Evolutionary conservation across 129 eudicot genomes (phyloP).

Genomic region (Pulicaria dysenterica): DNA sequence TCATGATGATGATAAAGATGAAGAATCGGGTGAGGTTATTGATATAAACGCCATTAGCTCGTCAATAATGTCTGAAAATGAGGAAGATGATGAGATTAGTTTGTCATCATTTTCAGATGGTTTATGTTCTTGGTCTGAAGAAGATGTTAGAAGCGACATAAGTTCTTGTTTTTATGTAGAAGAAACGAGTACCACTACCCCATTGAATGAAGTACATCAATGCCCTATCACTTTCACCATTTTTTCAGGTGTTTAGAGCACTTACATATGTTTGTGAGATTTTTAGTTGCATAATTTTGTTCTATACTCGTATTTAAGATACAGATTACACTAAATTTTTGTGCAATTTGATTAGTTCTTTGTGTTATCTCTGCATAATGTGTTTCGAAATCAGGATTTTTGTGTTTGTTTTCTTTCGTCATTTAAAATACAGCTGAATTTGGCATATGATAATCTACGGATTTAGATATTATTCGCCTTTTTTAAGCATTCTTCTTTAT

Average conservation of each 20-base stretch:
- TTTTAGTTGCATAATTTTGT: slow-evolving; percentile 1
- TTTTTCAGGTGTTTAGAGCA: slow-evolving; percentile 40
- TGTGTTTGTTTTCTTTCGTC: not conserved
- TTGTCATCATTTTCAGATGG: slow-evolving; percentile 42
- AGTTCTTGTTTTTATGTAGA: slow-evolving; percentile 33
- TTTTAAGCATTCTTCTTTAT: slow-evolving; percentile 10
- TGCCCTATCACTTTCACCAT: slow-evolving; percentile 42
- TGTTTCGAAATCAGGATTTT: slow-evolving; percentile 1
- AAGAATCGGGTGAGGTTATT: slow-evolving; percentile 31
- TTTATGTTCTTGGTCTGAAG: slow-evolving; percentile 39
- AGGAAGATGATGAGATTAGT: slow-evolving; percentile 46
- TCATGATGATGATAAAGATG: slow-evolving; percentile 13
- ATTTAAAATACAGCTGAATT: not conserved
- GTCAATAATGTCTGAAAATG: slow-evolving; percentile 33
- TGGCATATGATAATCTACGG: slow-evolving; percentile 13
- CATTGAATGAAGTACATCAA: slow-evolving; percentile 38
- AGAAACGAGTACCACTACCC: slow-evolving; percentile 8
- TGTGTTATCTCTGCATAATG: slow-evolving; percentile 18
- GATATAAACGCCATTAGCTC: slow-evolving; percentile 44
- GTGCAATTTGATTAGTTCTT: slow-evolving; percentile 32
- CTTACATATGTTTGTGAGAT: not conserved
- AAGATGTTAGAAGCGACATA: slow-evolving; percentile 29
- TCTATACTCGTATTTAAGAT: slow-evolving; percentile 20
- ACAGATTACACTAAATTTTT: slow-evolving; percentile 12
- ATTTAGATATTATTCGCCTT: not conserved